Evolutionary conservation across 306 rosid genomes (phyloP).

Genomic region (Lagenaria siceraria): DNA sequence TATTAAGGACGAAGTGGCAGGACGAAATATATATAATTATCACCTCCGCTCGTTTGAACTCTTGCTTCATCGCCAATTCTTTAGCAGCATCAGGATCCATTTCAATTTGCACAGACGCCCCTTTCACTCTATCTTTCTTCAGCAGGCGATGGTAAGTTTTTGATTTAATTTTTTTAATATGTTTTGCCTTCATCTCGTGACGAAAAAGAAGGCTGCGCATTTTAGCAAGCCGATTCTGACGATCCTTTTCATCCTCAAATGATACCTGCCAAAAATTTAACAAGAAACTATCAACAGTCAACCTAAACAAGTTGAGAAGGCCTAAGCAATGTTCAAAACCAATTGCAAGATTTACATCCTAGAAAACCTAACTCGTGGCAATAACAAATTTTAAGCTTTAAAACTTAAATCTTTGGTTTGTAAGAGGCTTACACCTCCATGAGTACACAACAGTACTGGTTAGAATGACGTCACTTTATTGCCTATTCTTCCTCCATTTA

Average conservation of each 20-base stretch:
- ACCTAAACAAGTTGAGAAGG: background rate
- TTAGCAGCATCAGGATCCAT: constrained; percentile 75
- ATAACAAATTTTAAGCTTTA: background rate
- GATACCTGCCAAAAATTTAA: constrained; percentile 39
- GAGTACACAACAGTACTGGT: background rate
- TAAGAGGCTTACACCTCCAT: background rate
- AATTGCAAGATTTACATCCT: background rate
- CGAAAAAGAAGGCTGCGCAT: constrained; percentile 82
- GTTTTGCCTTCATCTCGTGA: constrained; percentile 69
- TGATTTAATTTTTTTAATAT: constrained; percentile 78
- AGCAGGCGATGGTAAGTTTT: constrained; percentile 61
- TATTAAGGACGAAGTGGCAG: background rate
- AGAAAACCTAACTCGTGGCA: background rate
- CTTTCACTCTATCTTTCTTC: constrained; percentile 74
- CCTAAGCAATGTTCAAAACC: background rate
- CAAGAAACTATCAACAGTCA: background rate
- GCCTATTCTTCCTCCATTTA: background rate
- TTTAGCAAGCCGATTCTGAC: constrained; percentile 78
- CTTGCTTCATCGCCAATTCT: constrained; percentile 68
- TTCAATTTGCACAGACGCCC: constrained; percentile 27
- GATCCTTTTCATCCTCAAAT: constrained; percentile 67
- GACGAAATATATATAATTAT: background rate
- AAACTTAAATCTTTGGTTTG: background rate
- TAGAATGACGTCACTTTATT: background rate
- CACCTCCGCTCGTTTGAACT: constrained; percentile 77